A percentile compares a stretch with the other conserved stretches of the same genome.
These are phyloP conservation scores for Flaveria trinervia DNA, from an alignment of 129 eudicot genomes.

Conservation along the genomic window DNA sequence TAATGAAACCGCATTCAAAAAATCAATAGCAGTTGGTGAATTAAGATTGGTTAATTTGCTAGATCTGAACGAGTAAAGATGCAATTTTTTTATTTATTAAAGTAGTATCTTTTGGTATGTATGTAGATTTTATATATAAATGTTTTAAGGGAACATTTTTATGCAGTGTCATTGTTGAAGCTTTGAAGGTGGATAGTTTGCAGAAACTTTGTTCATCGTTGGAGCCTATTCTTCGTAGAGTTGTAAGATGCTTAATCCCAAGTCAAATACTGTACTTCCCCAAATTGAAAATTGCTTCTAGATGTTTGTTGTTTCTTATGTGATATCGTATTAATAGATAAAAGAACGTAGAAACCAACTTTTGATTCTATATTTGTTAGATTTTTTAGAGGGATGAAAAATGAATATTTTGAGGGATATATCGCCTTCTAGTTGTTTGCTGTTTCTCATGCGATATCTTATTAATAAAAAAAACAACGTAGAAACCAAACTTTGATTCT, in stretches of 20 bases:
- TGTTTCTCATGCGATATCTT: slow-evolving; percentile 13
- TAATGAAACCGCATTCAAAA: background rate
- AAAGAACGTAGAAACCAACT: slow-evolving; percentile 4
- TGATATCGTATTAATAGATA: slow-evolving; percentile 2
- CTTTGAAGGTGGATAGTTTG: slow-evolving; percentile 95
- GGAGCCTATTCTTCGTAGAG: slow-evolving; percentile 99
- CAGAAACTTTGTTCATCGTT: slow-evolving; percentile 95
- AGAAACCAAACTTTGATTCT: slow-evolving; percentile 1
- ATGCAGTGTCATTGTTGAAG: slow-evolving; percentile 99
- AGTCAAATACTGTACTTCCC: slow-evolving; percentile 21
- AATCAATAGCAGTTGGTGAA: background rate
- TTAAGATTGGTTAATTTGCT: slow-evolving; percentile 17
- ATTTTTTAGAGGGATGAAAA: background rate
- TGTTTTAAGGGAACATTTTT: slow-evolving; percentile 19
- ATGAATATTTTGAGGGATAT: too few species aligned
- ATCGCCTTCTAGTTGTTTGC: slow-evolving; percentile 3
- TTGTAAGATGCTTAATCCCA: slow-evolving; percentile 67
- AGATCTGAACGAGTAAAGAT: slow-evolving; percentile 22
- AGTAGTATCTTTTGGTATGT: slow-evolving; percentile 7
- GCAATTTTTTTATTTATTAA: background rate
- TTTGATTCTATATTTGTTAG: slow-evolving; percentile 13
- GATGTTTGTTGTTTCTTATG: slow-evolving; percentile 16
- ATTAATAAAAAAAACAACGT: slow-evolving; percentile 11
- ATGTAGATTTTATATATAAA: background rate
- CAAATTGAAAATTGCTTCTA: slow-evolving; percentile 1